Percentiles rank a stretch among this genome's conserved stretches.
These are phyloP conservation scores for Verruconis gallopava DNA, from an alignment of 2,329 filamentous ascomycete species.

Conservation along the genomic window DNA sequence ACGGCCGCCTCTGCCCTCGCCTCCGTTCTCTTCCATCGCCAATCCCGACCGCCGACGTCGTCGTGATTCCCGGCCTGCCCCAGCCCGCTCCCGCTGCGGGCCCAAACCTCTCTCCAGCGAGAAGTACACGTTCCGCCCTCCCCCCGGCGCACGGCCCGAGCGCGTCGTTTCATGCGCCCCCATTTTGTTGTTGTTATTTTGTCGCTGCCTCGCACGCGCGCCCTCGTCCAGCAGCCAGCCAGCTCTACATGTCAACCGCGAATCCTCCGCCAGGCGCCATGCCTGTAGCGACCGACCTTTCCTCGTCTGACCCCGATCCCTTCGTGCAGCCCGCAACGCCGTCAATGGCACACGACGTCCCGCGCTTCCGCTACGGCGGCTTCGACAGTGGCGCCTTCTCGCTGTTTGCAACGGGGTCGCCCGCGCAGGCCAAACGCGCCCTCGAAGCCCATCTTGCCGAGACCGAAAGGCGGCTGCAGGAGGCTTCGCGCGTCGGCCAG, in stretches of 20 bases:
- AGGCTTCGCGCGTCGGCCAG: constrained; percentile 79
- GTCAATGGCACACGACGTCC: background rate
- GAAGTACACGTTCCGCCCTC: too few relatives aligned
- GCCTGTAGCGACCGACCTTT: constrained; percentile 23
- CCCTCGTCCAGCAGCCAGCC: too few relatives aligned
- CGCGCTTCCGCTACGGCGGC: constrained; percentile 4
- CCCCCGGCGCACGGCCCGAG: too few relatives aligned
- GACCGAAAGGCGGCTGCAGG: constrained; percentile 80
- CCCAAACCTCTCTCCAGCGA: too few relatives aligned
- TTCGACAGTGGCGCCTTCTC: constrained; percentile 26
- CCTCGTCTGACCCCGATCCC: too few relatives aligned
- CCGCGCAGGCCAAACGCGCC: constrained; percentile 74
- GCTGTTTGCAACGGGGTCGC: constrained; percentile 57
- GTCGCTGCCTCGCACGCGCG: background rate
- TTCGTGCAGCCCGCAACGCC: constrained; percentile 1
- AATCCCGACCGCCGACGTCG: too few relatives aligned
- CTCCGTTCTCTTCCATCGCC: too few relatives aligned
- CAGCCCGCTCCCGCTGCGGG: too few relatives aligned
- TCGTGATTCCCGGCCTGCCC: too few relatives aligned
- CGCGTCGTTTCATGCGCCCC: too few relatives aligned
- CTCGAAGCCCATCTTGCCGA: constrained; percentile 86
- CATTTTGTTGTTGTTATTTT: background rate
- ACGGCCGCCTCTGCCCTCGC: too few relatives aligned
- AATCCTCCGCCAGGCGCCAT: constrained; percentile 29
- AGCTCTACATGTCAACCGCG: constrained; percentile 20